Percentiles rank a stretch among this genome's conserved stretches.
Evolutionary conservation across 495 filamentous ascomycete genomes (phyloP).

Genomic region (Daldinia vernicosa): DNA sequence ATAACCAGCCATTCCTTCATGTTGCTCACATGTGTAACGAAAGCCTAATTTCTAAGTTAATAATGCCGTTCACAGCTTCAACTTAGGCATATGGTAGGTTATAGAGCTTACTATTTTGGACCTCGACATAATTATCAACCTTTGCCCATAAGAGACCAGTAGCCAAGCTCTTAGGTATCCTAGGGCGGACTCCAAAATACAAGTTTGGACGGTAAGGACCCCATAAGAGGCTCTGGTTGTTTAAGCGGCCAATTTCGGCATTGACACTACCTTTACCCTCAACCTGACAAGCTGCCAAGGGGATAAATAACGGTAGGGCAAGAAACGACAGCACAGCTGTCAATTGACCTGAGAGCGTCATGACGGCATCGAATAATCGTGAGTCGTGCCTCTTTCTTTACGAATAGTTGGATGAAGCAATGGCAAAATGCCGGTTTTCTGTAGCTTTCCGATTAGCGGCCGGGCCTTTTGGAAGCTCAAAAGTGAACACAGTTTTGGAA

Average conservation of each 20-base stretch:
- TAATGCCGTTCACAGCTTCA: not conserved
- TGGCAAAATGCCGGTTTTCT: constrained; percentile 4
- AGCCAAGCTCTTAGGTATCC: constrained; percentile 84
- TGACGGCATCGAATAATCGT: constrained; percentile 40
- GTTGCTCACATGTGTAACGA: constrained; percentile 94
- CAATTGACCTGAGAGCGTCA: constrained; percentile 42
- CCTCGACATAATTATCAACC: constrained; percentile 79
- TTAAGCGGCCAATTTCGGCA: constrained; percentile 64
- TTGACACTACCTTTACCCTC: constrained; percentile 55
- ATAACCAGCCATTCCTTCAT: constrained; percentile 93
- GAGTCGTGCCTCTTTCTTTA: not conserved
- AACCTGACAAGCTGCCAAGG: constrained; percentile 9
- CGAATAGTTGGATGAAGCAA: not conserved
- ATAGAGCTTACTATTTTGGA: constrained; percentile 78
- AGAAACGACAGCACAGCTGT: constrained; percentile 47
- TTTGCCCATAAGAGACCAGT: constrained; percentile 90
- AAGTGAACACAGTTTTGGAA: constrained; percentile 47
- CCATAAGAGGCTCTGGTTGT: constrained; percentile 92
- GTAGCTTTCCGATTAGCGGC: constrained; percentile 7
- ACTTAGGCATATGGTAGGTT: constrained; percentile 2
- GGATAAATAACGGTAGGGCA: constrained; percentile 12
- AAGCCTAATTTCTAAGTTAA: constrained; percentile 66
- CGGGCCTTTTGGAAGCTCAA: constrained; percentile 24
- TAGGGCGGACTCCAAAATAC: constrained; percentile 92
- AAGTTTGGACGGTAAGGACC: constrained; percentile 94